Conservation (phyloP, 2,329 filamentous ascomycete genomes). For the Microcyclosporella mali region DNA sequence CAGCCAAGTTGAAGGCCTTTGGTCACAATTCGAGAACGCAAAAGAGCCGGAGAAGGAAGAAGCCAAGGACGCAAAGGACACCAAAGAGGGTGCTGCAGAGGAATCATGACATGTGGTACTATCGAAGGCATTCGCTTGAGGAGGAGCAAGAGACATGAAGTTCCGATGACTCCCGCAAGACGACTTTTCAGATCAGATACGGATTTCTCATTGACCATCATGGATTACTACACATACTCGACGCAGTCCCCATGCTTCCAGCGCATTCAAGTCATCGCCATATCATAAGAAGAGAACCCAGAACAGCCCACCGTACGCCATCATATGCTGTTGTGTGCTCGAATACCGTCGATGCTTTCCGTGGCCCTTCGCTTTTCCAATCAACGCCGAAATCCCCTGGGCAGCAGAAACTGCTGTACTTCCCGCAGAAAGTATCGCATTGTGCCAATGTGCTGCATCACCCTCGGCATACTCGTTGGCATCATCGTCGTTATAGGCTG, state of each 20-base stretch:
- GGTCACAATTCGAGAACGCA: slow-evolving; percentile 91
- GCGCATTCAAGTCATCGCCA: slow-evolving; percentile 4
- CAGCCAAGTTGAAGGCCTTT: slow-evolving; percentile 90
- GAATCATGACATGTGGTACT: background rate
- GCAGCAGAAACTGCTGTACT: slow-evolving; percentile 8
- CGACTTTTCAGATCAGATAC: too few species aligned
- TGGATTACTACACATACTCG: slow-evolving; percentile 2
- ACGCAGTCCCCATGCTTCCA: slow-evolving; percentile 1
- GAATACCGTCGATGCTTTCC: slow-evolving; percentile 5
- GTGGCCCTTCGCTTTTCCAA: background rate
- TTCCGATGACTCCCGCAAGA: background rate
- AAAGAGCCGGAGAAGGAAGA: slow-evolving; percentile 49
- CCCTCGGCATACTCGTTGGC: slow-evolving; percentile 3
- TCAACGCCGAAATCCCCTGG: slow-evolving; percentile 2
- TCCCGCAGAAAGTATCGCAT: slow-evolving; percentile 12
- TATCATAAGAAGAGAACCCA: background rate
- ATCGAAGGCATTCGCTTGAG: background rate
- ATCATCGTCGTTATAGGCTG: slow-evolving; percentile 4
- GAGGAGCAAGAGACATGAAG: background rate
- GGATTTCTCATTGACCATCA: slow-evolving; percentile 6
- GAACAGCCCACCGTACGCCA: background rate
- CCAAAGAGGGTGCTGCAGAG: slow-evolving; percentile 22
- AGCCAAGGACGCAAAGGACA: slow-evolving; percentile 24
- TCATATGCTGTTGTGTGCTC: slow-evolving; percentile 4
- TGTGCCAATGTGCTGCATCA: slow-evolving; percentile 11